phyloP scores from a whole-genome alignment of 2,329 filamentous ascomycete genomes.

The Rhynchosporium secalis region DNA sequence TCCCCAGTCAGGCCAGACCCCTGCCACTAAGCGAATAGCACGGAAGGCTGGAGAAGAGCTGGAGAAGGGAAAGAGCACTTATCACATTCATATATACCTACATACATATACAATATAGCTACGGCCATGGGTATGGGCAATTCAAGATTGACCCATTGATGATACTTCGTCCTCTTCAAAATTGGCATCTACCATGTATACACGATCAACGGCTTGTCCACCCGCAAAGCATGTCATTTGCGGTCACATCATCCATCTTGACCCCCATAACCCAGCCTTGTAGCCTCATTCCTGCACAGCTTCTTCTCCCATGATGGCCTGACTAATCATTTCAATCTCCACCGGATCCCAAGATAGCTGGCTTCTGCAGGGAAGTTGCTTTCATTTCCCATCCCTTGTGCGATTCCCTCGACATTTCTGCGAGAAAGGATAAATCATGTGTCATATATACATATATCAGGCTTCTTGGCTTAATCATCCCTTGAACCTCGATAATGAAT shows the following conservation, averaged over 20 bases:
- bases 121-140: too few species aligned
- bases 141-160: neutral
- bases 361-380: neutral
- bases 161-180: neutral
- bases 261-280: neutral
- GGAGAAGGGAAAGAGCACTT: too few species aligned
- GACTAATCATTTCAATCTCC: too few species aligned
- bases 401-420: neutral
- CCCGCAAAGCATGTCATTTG: neutral
- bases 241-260: neutral
- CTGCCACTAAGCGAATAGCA: conserved; percentile 1
- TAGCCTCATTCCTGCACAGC: neutral
- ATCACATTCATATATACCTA: too few species aligned
- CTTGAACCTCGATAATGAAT: conserved; percentile 12
- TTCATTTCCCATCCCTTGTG: neutral
- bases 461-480: conserved; percentile 8
- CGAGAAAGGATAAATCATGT: neutral
- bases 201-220: neutral
- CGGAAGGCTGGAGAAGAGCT: neutral
- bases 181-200: neutral
- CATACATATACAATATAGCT: too few species aligned
- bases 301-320: neutral
- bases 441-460: neutral
- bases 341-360: neutral
- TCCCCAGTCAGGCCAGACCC: neutral